Base-by-base conservation (phyloP, 1,139 yeast species). In the Groenewaldozyma auringiensis region DNA sequence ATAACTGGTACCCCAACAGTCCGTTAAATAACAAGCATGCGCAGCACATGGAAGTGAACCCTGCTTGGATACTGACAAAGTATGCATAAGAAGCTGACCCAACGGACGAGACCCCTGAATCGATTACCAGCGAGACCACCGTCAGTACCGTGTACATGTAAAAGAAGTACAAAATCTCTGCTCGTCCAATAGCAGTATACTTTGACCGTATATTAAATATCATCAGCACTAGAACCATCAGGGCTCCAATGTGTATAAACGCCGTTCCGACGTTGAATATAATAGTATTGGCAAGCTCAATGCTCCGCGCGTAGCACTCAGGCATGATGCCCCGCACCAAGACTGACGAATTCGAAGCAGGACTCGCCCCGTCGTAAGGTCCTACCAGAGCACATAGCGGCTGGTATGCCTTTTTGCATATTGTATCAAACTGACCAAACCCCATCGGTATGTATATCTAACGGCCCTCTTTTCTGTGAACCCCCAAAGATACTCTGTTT, bases 41-140 rank as follows among this genome's bases (percentile, higher is more conserved):
- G 59, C 94, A 83, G 32, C 80, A 72, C 0, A 87, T 81, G 18
- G 88, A 78, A 0, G 83, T 75, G 17, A 84, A 56, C 0, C 94
- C 96, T 14, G 83, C 62, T 63, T 89, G 96, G 2, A 81, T 72
- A 13, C 94, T 78, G 9, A 86, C 96, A 63, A 88, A 83, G 63
- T 84, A 88, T 0, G 88, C 83, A 61, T 79, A 89, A 9, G 86
- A 71, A 2, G 61, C 58, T 2, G 92, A 76, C 2, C 89, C 83
- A 1, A 95, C 94, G 2, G 97, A 95, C 18, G 86, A 75, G 3
- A 89, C 96, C 25, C 97, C 97, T 54, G 94, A 81, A 60, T 89
- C 96, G 14, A 87, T 92, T 34, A 88, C 76, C 48, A 89, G 70
- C 3, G 89, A 74, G 52, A 81, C 67, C 25, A 83, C 74, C 9